phyloP scores from a whole-genome alignment of 1,284 basidiomycete genomes.

The Stereum hirsutum region DNA sequence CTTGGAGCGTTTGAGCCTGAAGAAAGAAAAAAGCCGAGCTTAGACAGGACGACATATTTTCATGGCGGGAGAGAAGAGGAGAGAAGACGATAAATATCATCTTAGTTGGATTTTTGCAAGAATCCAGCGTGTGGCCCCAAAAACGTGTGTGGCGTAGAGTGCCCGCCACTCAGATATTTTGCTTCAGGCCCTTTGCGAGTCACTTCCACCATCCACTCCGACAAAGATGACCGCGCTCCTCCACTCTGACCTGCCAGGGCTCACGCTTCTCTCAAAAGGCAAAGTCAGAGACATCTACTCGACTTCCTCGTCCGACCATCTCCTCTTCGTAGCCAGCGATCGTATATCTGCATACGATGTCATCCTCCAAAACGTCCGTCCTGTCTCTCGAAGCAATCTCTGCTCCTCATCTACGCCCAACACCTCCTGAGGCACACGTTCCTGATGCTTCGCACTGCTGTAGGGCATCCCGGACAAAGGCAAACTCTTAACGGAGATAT shows the following conservation, averaged over 20 bases:
- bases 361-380: conserved; percentile 80
- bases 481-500: conserved; percentile 82
- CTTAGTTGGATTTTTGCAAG: too few relatives aligned
- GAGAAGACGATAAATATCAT: too few relatives aligned
- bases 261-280: conserved; percentile 70
- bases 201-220: too few relatives aligned
- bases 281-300: conserved; percentile 93
- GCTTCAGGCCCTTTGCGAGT: too few relatives aligned
- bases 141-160: too few relatives aligned
- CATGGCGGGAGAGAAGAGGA: too few relatives aligned
- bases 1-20: too few relatives aligned
- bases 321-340: conserved; percentile 94
- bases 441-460: background rate
- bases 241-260: conserved; percentile 42
- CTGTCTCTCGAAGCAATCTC: conserved; percentile 2
- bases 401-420: background rate
- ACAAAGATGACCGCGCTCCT: conserved; percentile 34
- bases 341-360: conserved; percentile 97
- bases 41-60: too few relatives aligned
- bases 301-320: conserved; percentile 54
- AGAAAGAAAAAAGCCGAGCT: too few relatives aligned
- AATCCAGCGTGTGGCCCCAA: too few relatives aligned
- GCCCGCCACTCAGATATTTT: too few relatives aligned
- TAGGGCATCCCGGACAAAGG: conserved; percentile 96
- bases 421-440: background rate